Percentiles rank a stretch among this genome's conserved stretches.
Conservation (phyloP, 768 basidiomycete species). For the Lentinula sp. region DNA sequence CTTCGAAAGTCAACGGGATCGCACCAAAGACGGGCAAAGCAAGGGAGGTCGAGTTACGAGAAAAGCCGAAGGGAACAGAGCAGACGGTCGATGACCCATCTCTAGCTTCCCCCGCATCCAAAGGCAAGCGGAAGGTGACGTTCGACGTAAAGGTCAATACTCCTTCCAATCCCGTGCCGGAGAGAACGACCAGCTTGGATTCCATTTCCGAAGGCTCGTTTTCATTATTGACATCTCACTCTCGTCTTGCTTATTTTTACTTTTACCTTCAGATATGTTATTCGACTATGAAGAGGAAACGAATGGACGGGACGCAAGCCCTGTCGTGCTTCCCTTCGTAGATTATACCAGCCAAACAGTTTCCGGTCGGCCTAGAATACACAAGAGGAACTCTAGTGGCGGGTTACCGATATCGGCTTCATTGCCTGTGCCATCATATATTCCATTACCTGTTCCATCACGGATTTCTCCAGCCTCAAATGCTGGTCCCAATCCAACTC, state of each 20-base stretch:
- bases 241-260: neutral
- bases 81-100: neutral
- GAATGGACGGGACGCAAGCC: slow-evolving; percentile 14
- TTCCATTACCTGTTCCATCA: slow-evolving; percentile 15
- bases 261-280: slow-evolving; percentile 28
- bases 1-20: neutral
- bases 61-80: neutral
- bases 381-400: slow-evolving; percentile 15
- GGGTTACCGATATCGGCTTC: slow-evolving; percentile 32
- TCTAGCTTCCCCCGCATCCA: slow-evolving; percentile 10
- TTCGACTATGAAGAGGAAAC: slow-evolving; percentile 45
- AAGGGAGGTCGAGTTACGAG: neutral
- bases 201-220: slow-evolving; percentile 24
- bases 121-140: slow-evolving; percentile 39
- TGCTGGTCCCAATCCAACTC: neutral
- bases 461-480: neutral
- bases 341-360: neutral
- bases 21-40: neutral
- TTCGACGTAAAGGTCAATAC: slow-evolving; percentile 33
- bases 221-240: neutral
- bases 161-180: slow-evolving; percentile 16
- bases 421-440: slow-evolving; percentile 33
- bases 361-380: neutral
- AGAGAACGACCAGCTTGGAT: slow-evolving; percentile 4
- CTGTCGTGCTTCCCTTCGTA: slow-evolving; percentile 7